Conservation (phyloP, 2,329 filamentous ascomycete genomes). For the Cryphonectria carpinicola region DNA sequence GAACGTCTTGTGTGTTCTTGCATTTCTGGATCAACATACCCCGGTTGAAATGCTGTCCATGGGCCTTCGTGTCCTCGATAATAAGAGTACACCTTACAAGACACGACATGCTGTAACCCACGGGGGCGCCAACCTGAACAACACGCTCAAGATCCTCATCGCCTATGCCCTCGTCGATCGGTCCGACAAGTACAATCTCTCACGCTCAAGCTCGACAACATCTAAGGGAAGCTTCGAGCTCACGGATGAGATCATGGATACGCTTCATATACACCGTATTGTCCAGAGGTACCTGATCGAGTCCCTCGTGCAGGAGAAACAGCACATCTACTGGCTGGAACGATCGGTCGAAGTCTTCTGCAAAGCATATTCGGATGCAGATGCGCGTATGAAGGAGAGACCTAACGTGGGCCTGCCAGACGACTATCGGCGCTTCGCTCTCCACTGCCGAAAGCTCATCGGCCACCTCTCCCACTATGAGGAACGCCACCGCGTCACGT, state of each 20-base stretch:
- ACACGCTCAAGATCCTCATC: slow-evolving; percentile 54
- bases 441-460: slow-evolving; percentile 54
- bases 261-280: slow-evolving; percentile 55
- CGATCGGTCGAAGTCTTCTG: slow-evolving; percentile 53
- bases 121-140: slow-evolving; percentile 46
- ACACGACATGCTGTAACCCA: slow-evolving; percentile 43
- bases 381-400: slow-evolving; percentile 47
- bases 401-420: slow-evolving; percentile 50
- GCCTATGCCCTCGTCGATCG: slow-evolving; percentile 57
- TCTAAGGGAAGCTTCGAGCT: slow-evolving; percentile 45
- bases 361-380: slow-evolving; percentile 51
- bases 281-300: slow-evolving; percentile 56
- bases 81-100: slow-evolving; percentile 48
- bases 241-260: slow-evolving; percentile 51
- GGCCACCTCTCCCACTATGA: slow-evolving; percentile 47
- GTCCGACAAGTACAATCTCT: slow-evolving; percentile 49
- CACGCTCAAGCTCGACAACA: slow-evolving; percentile 46
- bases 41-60: slow-evolving; percentile 68
- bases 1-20: slow-evolving; percentile 67
- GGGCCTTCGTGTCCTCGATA: slow-evolving; percentile 52
- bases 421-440: slow-evolving; percentile 56
- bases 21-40: slow-evolving; percentile 67
- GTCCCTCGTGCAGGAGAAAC: slow-evolving; percentile 44
- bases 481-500: slow-evolving; percentile 37
- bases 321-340: slow-evolving; percentile 53